Conservation (phyloP, 2,329 filamentous ascomycete species). For the Apiospora marii region DNA sequence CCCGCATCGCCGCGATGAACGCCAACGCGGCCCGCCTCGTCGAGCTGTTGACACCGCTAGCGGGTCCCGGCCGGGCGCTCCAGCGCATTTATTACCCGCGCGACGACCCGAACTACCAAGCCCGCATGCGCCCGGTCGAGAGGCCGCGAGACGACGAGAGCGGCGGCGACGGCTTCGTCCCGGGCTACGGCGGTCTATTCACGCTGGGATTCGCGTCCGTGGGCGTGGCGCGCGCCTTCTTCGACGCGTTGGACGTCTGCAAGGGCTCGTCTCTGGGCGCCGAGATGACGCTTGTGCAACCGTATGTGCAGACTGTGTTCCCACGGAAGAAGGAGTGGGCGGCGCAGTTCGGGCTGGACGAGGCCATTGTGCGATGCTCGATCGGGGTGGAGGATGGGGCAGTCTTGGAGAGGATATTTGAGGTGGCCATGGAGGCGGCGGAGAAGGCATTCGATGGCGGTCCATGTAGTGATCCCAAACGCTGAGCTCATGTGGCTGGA, state of each 20-base stretch:
- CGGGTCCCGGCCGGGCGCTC: constrained; percentile 76
- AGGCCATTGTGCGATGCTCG: constrained; percentile 83
- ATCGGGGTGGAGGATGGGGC: constrained; percentile 75
- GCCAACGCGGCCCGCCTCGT: constrained; percentile 89
- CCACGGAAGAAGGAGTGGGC: constrained; percentile 92
- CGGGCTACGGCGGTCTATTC: constrained; percentile 86
- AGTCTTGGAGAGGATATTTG: background rate
- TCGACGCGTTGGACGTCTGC: constrained; percentile 82
- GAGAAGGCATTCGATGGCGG: background rate
- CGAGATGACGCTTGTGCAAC: constrained; percentile 92
- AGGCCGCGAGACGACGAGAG: constrained; percentile 77
- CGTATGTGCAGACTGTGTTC: constrained; percentile 90
- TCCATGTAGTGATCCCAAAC: background rate
- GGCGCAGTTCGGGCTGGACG: constrained; percentile 79
- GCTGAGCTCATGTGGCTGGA: background rate
- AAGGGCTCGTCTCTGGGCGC: constrained; percentile 96
- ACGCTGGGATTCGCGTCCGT: constrained; percentile 80
- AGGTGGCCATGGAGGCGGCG: background rate
- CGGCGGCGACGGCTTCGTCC: constrained; percentile 43
- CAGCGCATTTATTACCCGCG: constrained; percentile 67
- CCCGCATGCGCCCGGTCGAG: constrained; percentile 70
- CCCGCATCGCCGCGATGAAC: constrained; percentile 93
- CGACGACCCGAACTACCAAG: constrained; percentile 79
- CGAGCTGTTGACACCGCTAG: constrained; percentile 80
- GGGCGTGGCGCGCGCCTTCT: constrained; percentile 80